Evolutionary conservation across 371 early-diverging fungal species (phyloP).

Genomic region (Gilbertella persicaria): DNA sequence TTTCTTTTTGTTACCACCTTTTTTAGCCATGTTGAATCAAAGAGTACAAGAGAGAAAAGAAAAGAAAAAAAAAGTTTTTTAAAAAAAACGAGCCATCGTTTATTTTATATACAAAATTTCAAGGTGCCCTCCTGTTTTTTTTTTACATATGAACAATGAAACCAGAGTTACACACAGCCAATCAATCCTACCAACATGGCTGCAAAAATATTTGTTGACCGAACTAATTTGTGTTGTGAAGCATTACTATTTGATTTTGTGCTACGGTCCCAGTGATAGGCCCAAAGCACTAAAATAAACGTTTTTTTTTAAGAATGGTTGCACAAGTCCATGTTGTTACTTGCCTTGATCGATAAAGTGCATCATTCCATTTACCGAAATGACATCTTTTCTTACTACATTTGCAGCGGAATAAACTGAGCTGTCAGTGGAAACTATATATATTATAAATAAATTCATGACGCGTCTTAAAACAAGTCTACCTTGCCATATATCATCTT

Average conservation of each 20-base stretch:
- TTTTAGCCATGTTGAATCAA: slow-evolving; percentile 19
- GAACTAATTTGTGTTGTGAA: slow-evolving; percentile 9
- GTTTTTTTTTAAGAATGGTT: neutral
- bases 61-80: slow-evolving; percentile 6
- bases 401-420: no score
- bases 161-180: neutral
- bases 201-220: neutral
- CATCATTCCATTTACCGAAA: slow-evolving; percentile 43
- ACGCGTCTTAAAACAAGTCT: neutral
- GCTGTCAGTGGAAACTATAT: neutral
- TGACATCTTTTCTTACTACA: slow-evolving; percentile 31
- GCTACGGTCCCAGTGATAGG: slow-evolving; percentile 13
- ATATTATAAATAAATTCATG: no score
- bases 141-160: slow-evolving; percentile 2
- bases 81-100: slow-evolving; percentile 1
- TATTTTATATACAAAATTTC: neutral
- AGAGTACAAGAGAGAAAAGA: slow-evolving; percentile 1
- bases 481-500: neutral
- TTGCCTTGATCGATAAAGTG: slow-evolving; percentile 40
- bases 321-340: neutral
- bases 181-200: no score
- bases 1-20: slow-evolving; percentile 21
- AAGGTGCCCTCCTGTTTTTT: slow-evolving; percentile 8
- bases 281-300: slow-evolving; percentile 3
- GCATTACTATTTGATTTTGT: slow-evolving; percentile 3